Evolutionary conservation across 1,284 basidiomycete genomes (phyloP).

Genomic region (Sporisorium exsertum): DNA sequence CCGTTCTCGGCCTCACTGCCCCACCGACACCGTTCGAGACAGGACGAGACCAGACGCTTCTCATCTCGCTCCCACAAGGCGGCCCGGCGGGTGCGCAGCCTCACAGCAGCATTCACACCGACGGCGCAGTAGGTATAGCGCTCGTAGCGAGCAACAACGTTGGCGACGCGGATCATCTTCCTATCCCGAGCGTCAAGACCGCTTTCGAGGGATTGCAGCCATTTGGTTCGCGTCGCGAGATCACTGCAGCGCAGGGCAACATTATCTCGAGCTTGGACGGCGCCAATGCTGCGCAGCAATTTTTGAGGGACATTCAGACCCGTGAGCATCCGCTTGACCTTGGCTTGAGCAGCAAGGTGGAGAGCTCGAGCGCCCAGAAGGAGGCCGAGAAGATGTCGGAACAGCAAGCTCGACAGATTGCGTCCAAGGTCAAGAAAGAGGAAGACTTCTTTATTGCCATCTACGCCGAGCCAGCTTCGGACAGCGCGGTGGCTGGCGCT

Average conservation of each 20-base stretch:
- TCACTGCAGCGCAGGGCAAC: slow-evolving; percentile 83
- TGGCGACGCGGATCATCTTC: slow-evolving; percentile 20
- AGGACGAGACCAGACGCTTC: slow-evolving; percentile 81
- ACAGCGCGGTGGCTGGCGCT: background rate
- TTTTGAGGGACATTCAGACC: slow-evolving; percentile 75
- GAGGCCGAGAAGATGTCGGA: slow-evolving; percentile 43
- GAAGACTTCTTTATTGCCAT: slow-evolving; percentile 77
- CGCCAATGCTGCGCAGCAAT: slow-evolving; percentile 78
- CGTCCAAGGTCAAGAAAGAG: slow-evolving; percentile 73
- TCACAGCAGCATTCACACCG: slow-evolving; percentile 72
- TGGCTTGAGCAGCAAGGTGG: slow-evolving; percentile 12
- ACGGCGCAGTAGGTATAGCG: slow-evolving; percentile 81
- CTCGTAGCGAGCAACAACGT: slow-evolving; percentile 69
- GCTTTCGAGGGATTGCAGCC: slow-evolving; percentile 74
- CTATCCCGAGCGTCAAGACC: slow-evolving; percentile 67
- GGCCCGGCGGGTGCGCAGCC: slow-evolving; percentile 2
- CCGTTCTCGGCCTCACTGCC: slow-evolving; percentile 78
- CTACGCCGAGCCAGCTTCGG: slow-evolving; percentile 40
- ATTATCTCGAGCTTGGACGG: slow-evolving; percentile 77
- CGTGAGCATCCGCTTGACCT: slow-evolving; percentile 32
- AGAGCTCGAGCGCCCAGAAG: slow-evolving; percentile 27
- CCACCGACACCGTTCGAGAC: slow-evolving; percentile 88
- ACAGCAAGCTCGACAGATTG: slow-evolving; percentile 37
- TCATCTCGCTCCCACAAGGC: slow-evolving; percentile 71
- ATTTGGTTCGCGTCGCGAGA: slow-evolving; percentile 74